These are phyloP conservation scores for Corymbia maculata DNA, from an alignment of 345 rosid species.

Conservation along the genomic window DNA sequence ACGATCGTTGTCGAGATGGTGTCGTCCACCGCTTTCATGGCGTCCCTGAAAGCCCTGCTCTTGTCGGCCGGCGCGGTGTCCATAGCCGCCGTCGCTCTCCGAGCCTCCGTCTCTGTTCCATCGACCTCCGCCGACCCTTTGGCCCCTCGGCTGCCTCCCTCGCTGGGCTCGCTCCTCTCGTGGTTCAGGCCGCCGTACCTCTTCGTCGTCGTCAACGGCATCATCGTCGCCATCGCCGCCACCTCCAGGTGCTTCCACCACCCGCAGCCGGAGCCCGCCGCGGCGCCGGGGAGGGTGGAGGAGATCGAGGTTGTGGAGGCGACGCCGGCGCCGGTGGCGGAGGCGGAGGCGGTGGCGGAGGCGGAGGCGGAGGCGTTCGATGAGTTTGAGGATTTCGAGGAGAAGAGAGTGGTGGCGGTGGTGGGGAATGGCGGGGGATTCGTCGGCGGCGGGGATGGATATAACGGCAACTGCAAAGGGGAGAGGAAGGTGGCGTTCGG, in stretches of 20 bases:
- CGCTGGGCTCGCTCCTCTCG: slow-evolving; percentile 27
- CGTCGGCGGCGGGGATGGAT: background rate
- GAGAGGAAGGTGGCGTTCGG: slow-evolving; percentile 7
- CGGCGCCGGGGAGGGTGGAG: background rate
- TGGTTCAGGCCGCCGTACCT: slow-evolving; percentile 62
- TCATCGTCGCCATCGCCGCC: slow-evolving; percentile 46
- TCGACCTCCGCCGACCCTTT: slow-evolving; percentile 16
- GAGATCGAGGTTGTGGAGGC: background rate
- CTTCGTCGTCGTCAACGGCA: slow-evolving; percentile 33
- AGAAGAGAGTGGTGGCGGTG: background rate
- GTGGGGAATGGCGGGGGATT: slow-evolving; percentile 2
- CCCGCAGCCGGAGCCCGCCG: background rate
- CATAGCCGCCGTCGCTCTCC: slow-evolving; percentile 23
- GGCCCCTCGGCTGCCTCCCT: slow-evolving; percentile 15
- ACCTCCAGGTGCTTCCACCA: slow-evolving; percentile 22
- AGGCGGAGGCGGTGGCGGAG: background rate
- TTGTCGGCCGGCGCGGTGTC: slow-evolving; percentile 24
- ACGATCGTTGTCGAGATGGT: background rate
- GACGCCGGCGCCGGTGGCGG: background rate
- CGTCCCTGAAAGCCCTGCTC: slow-evolving; percentile 13
- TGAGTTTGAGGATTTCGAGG: background rate
- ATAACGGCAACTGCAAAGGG: background rate
- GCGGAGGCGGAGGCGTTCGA: background rate
- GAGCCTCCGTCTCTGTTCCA: slow-evolving; percentile 23
- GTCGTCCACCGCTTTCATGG: background rate